These are phyloP conservation scores for Fusarium mundagurra DNA, from an alignment of 2,329 filamentous ascomycete species.

Conservation along the genomic window DNA sequence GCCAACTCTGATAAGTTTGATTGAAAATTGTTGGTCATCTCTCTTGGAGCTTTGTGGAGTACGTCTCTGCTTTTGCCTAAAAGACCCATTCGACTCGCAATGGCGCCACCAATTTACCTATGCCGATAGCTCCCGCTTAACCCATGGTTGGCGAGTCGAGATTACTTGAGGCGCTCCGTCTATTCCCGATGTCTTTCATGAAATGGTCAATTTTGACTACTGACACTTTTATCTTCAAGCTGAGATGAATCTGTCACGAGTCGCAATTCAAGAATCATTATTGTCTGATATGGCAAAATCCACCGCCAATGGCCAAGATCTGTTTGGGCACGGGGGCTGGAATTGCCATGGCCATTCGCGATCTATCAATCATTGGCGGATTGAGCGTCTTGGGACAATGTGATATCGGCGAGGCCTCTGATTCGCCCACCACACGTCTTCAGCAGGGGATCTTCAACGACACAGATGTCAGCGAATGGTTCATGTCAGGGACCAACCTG, in stretches of 20 bases:
- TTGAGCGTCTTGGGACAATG: slow-evolving; percentile 37
- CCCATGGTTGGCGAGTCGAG: slow-evolving; percentile 1
- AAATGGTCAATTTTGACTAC: not conserved
- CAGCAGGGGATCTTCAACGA: slow-evolving; percentile 24
- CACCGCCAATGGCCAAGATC: slow-evolving; percentile 38
- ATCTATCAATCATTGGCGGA: slow-evolving; percentile 11
- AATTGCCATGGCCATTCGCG: slow-evolving; percentile 36
- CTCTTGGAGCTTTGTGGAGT: not conserved
- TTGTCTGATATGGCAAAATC: not conserved
- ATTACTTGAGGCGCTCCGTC: slow-evolving; percentile 19
- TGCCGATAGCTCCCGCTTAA: slow-evolving; percentile 18
- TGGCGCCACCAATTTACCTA: slow-evolving; percentile 17
- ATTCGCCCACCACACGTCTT: slow-evolving; percentile 29
- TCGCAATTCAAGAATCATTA: not conserved
- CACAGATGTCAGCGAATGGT: slow-evolving; percentile 23
- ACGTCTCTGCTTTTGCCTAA: slow-evolving; percentile 16
- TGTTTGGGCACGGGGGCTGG: slow-evolving; percentile 34
- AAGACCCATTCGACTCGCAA: not conserved
- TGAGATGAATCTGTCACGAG: slow-evolving; percentile 16
- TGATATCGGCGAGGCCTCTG: slow-evolving; percentile 36
- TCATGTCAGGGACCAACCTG: slow-evolving; percentile 4
- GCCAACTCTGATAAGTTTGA: not conserved
- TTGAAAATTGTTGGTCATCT: not conserved
- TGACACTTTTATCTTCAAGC: not conserved
- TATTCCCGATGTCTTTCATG: slow-evolving; percentile 29